Conservation (phyloP, 2,329 filamentous ascomycete genomes). For the Incumbomyces lentus region DNA sequence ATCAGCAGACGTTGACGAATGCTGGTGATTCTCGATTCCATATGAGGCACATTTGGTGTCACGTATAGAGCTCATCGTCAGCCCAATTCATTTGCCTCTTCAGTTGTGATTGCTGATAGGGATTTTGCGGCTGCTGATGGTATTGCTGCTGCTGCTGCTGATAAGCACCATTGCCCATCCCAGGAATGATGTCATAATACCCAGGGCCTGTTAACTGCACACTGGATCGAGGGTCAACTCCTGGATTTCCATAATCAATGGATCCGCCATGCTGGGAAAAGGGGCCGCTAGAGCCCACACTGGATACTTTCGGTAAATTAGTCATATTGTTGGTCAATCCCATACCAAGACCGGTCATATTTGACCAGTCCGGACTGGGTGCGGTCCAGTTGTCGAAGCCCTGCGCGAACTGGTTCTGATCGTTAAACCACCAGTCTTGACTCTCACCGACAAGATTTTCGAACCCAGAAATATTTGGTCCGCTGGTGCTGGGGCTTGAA, state of each 20-base stretch:
- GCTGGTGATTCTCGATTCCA: too few species aligned
- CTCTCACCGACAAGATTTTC: conserved; percentile 53
- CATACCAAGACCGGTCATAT: conserved; percentile 3
- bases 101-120: background rate
- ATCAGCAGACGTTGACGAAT: background rate
- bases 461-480: conserved; percentile 45
- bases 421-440: conserved; percentile 55
- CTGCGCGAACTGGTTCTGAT: conserved; percentile 50
- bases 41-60: background rate
- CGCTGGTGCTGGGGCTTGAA: conserved; percentile 29
- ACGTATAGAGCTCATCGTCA: conserved; percentile 1
- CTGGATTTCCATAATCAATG: background rate
- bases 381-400: conserved; percentile 53
- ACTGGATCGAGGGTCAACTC: too few species aligned
- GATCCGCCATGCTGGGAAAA: background rate
- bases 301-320: background rate
- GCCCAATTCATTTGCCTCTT: conserved; percentile 2
- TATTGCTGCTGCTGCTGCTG: conserved; percentile 2
- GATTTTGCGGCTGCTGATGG: background rate
- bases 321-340: background rate
- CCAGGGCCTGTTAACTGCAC: too few species aligned
- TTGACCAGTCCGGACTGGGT: conserved; percentile 14
- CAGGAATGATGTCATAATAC: background rate
- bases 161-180: background rate
- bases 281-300: background rate